These are phyloP conservation scores for Nyssa sinensis DNA, from an alignment of 148 eudicot genomes.

Conservation along the genomic window DNA sequence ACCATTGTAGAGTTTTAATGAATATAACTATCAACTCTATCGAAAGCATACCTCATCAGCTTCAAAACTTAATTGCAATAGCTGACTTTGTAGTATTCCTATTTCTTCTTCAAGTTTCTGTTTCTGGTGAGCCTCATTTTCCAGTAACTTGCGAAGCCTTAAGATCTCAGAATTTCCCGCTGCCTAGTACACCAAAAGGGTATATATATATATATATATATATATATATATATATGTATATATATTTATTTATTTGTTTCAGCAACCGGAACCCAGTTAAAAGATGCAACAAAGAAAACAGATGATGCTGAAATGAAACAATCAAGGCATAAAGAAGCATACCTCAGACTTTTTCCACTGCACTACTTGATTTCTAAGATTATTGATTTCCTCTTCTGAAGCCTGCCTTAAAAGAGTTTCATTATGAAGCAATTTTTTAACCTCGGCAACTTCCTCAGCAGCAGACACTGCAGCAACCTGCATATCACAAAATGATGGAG, in stretches of 20 bases:
- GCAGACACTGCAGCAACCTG: slow-evolving; percentile 33
- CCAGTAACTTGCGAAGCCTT: slow-evolving; percentile 65
- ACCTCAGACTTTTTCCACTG: slow-evolving; percentile 71
- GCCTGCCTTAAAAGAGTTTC: slow-evolving; percentile 55
- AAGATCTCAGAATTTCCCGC: slow-evolving; percentile 56
- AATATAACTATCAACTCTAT: not conserved
- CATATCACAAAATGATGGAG: not conserved
- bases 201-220: no score
- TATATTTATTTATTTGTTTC: no score
- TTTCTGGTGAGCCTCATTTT: slow-evolving; percentile 62
- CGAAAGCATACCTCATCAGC: slow-evolving; percentile 73
- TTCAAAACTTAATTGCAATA: slow-evolving; percentile 82
- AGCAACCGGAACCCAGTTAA: slow-evolving; percentile 8
- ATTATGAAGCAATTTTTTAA: slow-evolving; percentile 56
- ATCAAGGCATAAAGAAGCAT: slow-evolving; percentile 13
- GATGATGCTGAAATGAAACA: slow-evolving; percentile 15
- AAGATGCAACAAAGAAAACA: not conserved
- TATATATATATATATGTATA: no score
- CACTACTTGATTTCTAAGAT: slow-evolving; percentile 59
- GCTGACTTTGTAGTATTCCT: slow-evolving; percentile 61
- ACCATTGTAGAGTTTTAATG: not conserved
- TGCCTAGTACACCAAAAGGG: slow-evolving; percentile 39
- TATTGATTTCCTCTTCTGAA: slow-evolving; percentile 64
- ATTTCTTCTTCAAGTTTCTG: slow-evolving; percentile 81
- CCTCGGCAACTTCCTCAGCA: slow-evolving; percentile 49